Evolutionary conservation across 371 early-diverging fungal genomes (phyloP), one percentile per base, ranked within the genome.

Genomic region (Chytridium lagenaria): DNA sequence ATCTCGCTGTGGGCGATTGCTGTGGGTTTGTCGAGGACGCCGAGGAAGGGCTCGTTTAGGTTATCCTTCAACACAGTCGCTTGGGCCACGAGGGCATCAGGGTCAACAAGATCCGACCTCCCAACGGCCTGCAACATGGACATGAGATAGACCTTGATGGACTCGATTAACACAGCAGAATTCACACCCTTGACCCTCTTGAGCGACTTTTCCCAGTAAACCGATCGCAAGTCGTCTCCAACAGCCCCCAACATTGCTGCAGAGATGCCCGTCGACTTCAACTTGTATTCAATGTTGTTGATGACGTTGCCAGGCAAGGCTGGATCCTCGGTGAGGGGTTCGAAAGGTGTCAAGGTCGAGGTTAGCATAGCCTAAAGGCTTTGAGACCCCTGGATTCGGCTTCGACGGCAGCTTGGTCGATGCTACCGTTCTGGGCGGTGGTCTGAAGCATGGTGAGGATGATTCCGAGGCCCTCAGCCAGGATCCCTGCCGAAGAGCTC

Each of bases 401-500:
- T 40, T 3, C 59, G 49, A 40, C 68, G 5, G 40, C 34, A 10
- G 39, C 59, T 7, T 40, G 50, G 26, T 63, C 37, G 33, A 33
- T 19, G 12, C 55, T 44, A 61, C 59, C 38, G 39, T 10, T 57
- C 28, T 31, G 33, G 50, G 61, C 33, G 68, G 37, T 34, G 30
- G 26, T n/a, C 40, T 55, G 57, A n/a, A 74, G 40, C 12, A 68
- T n/a, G 33, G 36, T 36, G 10, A 74, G 40, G 5, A 74, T 61
- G 40, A 55, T 37, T 19, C 31, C 64, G 23, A 74, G 63, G 30
- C 74, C 74, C 19, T 37, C 26, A 10, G 74, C 40, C 7, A 74
- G 69, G 34, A 37, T 37, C 23, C 15, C 28, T 49, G 59, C 26
- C 10, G 7, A 16, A n/a, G 59, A 7, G 2, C 22, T 31, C 10